A percentile compares a stretch with the other conserved stretches of the same genome.
Evolutionary conservation across 441 rosid species (phyloP).

Genomic region (Syzygium malaccense): DNA sequence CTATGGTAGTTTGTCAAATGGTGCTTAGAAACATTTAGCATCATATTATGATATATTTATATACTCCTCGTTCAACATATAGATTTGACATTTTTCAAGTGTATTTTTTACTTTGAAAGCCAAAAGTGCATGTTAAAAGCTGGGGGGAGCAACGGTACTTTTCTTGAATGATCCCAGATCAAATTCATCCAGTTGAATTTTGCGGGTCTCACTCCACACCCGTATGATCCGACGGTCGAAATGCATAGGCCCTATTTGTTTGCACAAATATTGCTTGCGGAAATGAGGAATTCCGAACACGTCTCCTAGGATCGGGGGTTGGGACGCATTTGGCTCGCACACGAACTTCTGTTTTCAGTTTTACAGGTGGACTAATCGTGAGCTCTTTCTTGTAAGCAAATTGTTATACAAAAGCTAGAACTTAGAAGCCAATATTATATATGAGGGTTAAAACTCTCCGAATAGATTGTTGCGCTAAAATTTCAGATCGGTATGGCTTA

Average conservation of each 20-base stretch:
- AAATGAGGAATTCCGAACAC: not conserved
- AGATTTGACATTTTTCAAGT: not conserved
- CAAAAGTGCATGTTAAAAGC: not conserved
- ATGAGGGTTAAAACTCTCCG: not conserved
- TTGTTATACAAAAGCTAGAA: not conserved
- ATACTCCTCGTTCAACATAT: not conserved
- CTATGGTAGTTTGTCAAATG: too few species aligned
- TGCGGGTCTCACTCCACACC: not conserved
- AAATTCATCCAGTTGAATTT: not conserved
- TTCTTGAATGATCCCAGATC: not conserved
- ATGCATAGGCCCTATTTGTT: not conserved
- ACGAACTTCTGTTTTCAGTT: not conserved
- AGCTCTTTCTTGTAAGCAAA: not conserved
- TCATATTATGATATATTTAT: too few species aligned
- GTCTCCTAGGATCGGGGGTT: not conserved
- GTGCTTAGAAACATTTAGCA: too few species aligned
- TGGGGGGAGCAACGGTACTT: not conserved
- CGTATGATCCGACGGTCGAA: not conserved
- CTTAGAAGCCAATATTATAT: not conserved
- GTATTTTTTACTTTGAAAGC: not conserved
- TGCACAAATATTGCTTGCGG: not conserved
- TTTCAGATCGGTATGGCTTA: not conserved
- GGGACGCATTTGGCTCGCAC: not conserved
- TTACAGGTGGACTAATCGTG: not conserved
- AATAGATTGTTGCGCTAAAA: not conserved